Base-by-base conservation (phyloP, 2,329 filamentous ascomycete species). In the Fusarium euwallaceae region DNA sequence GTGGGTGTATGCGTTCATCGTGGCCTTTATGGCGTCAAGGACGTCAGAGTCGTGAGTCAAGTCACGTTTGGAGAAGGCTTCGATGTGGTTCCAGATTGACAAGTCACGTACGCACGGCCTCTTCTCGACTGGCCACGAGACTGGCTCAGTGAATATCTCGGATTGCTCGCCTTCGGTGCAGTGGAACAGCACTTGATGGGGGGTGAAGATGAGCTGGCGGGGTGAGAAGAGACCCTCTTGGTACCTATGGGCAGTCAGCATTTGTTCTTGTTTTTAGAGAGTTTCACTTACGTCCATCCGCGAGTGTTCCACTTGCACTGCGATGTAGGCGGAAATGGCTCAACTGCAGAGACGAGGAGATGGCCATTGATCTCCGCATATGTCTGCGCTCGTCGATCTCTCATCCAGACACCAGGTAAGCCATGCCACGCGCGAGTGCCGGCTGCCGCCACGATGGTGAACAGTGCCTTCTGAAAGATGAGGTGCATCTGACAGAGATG, bases 401-500 rank as follows among this genome's bases (percentile, higher is more conserved):
- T 51, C 16, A 6, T 3, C 14, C 8, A 27, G 45, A 51, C 45
- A 27, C 45, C 45, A 27, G 63, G 62, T 10, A 69, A 20, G 14
- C 58, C 67, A n/a, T 62, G 62, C 11, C 56, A 66, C 8, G 53
- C 58, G 9, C 41, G 29, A 36, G 17, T 24, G 1, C 67, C 48
- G 2, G 63, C 58, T 51, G 58, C 67, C 4, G 67, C 67, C 2
- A 69, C 16, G 16, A 69, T 66, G 16, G 58, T 62, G 22, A 69
- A 58, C 2, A 20, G n/a, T 8, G 63, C 67, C 2, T 53, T 12
- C 24, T 51, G 24, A 34, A 63, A 62, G 12, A 69, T 43, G 7
- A 66, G 24, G n/a, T 66, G 29, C 67, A 69, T 62, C 20, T 51
- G 60, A 2, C 36, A 41, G 10, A 69, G 45, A 34, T 69, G 56